Evolutionary conservation across 495 filamentous ascomycete genomes (phyloP), one percentile per base, ranked within the genome.

Genomic region (Xylaria acuta): DNA sequence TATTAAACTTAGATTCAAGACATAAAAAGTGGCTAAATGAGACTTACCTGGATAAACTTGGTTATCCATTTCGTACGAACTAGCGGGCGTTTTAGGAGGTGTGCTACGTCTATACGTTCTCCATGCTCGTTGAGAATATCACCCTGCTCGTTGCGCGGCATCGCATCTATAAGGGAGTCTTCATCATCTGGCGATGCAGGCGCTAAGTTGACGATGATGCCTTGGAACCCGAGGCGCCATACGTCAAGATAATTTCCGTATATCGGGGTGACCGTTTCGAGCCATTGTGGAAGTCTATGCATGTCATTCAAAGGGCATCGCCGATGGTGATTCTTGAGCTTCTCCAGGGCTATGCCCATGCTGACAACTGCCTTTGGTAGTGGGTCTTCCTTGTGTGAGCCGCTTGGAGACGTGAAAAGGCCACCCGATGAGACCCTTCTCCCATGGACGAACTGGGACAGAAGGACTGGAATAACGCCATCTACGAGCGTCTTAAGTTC

Each of bases 221-320:
- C 95, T 75, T 97, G 92, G 81, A 99, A 99, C 5, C 96, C 96
- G 67, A 97, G 87, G 60, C 95, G 87, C 96, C 96, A 99, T 47
- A 92, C 90, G 71, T 89, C 89, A 30, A 99, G 86, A 79, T 98
- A 99, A 73, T 96, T 91, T 47, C 90, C 86, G 79, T 99, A 99
- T 14, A 95, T 84, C 73, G 88, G 88, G 68, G 92, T 87, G 4
- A 93, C 90, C 58, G 87, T 88, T 68, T 91, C 88, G 1, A 95
- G 92, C 97, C 97, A 99, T 18, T 83, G 84, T 30, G 96, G 83
- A 38, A 99, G 83, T 12, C 88, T 85, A 59, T 91, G 87, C 16
- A 89, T 78, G 76, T 94, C 86, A 22, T 90, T 85, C 63, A 91
- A 86, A 1, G 94, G 92, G 56, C 75, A 77, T 22, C 89, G 88